phyloP scores from a whole-genome alignment of 306 rosid species.

The Carpinus fangiana region DNA sequence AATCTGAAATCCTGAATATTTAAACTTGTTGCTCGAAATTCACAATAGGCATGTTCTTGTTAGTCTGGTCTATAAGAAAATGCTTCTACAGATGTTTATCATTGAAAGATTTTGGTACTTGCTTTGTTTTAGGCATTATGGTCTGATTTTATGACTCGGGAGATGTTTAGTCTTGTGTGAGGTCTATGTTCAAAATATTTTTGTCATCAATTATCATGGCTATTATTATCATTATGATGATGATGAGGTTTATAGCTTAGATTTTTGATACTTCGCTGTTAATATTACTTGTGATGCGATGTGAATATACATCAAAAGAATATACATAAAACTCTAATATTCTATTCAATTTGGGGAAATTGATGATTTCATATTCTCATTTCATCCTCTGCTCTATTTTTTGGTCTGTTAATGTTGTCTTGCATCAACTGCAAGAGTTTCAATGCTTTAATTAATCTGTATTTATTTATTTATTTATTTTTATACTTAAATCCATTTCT shows the following conservation, averaged over 20 bases:
- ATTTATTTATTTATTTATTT: too few relatives aligned
- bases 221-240: too few relatives aligned
- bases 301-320: too few relatives aligned
- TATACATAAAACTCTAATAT: background rate
- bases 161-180: background rate
- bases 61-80: background rate
- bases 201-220: too few relatives aligned
- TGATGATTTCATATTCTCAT: background rate
- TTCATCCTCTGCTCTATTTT: background rate
- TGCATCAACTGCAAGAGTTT: background rate
- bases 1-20: background rate
- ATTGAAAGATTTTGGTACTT: background rate
- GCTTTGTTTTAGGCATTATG: background rate
- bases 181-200: too few relatives aligned
- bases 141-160: background rate
- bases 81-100: background rate
- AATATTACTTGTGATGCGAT: background rate
- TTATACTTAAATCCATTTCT: too few relatives aligned
- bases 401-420: background rate
- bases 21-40: background rate
- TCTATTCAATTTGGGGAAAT: background rate
- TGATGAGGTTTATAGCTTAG: background rate
- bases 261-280: background rate
- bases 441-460: too few relatives aligned
- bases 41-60: background rate